phyloP scores from a whole-genome alignment of 108 stramenopile genomes.

The Hondaea fermentalgiana region DNA sequence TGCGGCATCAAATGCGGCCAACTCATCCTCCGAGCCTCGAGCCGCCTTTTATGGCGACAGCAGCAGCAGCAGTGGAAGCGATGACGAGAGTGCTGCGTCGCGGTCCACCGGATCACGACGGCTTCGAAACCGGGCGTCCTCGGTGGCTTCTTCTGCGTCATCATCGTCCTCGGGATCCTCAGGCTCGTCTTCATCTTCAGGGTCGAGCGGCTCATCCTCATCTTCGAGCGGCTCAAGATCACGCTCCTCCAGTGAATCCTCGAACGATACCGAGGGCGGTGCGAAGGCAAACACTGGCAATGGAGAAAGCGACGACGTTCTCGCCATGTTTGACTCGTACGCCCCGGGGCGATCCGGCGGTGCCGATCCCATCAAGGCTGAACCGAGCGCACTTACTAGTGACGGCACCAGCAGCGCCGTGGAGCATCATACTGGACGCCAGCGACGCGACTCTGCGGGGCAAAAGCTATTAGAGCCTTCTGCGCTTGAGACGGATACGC shows the following conservation, averaged over 20 bases:
- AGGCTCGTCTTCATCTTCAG: not conserved
- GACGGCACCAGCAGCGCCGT: too few species aligned
- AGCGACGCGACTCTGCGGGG: too few species aligned
- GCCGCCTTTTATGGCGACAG: not conserved
- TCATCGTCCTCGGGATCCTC: not conserved
- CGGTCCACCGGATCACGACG: slow-evolving; percentile 33
- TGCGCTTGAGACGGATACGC: too few species aligned
- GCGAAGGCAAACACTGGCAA: not conserved
- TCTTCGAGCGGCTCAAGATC: not conserved
- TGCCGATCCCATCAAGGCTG: too few species aligned
- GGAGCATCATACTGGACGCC: too few species aligned
- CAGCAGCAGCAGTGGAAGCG: not conserved
- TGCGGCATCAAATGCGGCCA: not conserved
- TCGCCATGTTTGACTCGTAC: not conserved
- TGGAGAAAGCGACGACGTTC: not conserved
- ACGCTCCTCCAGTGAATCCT: not conserved
- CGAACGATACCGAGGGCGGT: not conserved
- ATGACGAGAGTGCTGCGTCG: not conserved
- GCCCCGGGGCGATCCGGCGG: not conserved
- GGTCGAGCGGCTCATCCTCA: not conserved
- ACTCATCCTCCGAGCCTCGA: not conserved
- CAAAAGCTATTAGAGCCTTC: too few species aligned
- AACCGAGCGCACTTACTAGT: too few species aligned
- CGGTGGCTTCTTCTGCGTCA: not conserved
- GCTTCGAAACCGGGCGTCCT: not conserved